A percentile compares a stretch with the other conserved stretches of the same genome.
Evolutionary conservation across 352 stramenopile genomes (phyloP).

Genomic region (Phytopythium kandeliae): DNA sequence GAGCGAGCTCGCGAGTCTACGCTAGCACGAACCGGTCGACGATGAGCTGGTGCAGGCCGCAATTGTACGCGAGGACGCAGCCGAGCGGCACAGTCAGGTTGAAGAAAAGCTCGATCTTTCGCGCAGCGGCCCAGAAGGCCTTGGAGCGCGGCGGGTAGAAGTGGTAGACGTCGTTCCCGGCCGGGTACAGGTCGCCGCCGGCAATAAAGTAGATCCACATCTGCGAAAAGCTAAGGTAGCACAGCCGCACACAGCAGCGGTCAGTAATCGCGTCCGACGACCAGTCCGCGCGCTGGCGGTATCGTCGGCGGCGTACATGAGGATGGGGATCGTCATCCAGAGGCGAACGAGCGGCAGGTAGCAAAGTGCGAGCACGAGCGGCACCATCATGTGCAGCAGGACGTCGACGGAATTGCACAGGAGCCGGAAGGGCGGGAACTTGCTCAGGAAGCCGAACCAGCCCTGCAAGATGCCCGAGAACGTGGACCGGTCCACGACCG

Average conservation of each 20-base stretch:
- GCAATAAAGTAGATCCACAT: constrained; percentile 39
- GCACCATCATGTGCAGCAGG: constrained; percentile 36
- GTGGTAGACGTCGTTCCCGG: constrained; percentile 36
- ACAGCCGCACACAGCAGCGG: neutral
- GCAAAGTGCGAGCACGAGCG: constrained; percentile 30
- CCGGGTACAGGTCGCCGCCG: constrained; percentile 26
- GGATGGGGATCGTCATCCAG: constrained; percentile 41
- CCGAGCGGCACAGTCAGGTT: constrained; percentile 31
- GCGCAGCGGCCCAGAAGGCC: constrained; percentile 28
- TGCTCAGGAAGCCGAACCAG: constrained; percentile 40
- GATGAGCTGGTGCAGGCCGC: constrained; percentile 25
- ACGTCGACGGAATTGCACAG: constrained; percentile 31
- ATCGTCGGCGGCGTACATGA: constrained; percentile 34
- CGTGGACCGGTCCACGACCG: constrained; percentile 28
- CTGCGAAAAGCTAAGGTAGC: constrained; percentile 26
- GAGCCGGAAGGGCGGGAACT: constrained; percentile 25
- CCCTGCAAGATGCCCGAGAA: constrained; percentile 44
- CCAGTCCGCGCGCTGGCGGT: no score
- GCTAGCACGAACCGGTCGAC: constrained; percentile 17
- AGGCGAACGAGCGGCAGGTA: constrained; percentile 35
- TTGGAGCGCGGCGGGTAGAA: constrained; percentile 39
- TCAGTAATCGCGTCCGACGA: no score
- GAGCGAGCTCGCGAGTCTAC: neutral
- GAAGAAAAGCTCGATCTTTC: constrained; percentile 40
- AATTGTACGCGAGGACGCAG: constrained; percentile 20